Conservation (phyloP, 2,329 filamentous ascomycete species). For the Zymoseptoria brevis region DNA sequence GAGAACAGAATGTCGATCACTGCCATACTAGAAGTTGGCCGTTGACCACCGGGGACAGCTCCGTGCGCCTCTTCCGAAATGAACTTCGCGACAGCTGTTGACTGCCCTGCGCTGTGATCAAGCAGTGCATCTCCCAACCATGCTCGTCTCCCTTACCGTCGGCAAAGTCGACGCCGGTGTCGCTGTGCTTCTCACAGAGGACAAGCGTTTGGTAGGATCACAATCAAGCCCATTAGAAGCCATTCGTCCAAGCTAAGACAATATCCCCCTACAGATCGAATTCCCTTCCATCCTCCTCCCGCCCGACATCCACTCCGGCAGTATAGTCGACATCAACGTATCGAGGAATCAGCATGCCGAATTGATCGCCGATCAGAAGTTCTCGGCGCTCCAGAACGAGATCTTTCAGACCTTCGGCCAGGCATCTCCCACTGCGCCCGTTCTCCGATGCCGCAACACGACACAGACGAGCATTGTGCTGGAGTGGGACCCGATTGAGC, state of each 20-base stretch:
- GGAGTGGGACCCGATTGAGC: conserved; percentile 92
- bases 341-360: conserved; percentile 78
- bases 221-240: background rate
- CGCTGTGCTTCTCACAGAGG: conserved; percentile 89
- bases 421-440: conserved; percentile 64
- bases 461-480: conserved; percentile 98
- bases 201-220: conserved; percentile 78
- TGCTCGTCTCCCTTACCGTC: conserved; percentile 96
- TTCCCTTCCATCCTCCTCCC: conserved; percentile 96
- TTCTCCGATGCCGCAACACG: conserved; percentile 87
- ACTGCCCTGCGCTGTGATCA: background rate
- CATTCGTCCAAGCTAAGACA: background rate
- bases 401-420: conserved; percentile 84
- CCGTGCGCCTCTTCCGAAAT: background rate
- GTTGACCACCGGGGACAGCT: background rate
- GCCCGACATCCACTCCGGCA: conserved; percentile 87
- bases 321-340: conserved; percentile 96
- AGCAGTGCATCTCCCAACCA: conserved; percentile 37
- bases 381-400: conserved; percentile 76
- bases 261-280: conserved; percentile 63
- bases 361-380: conserved; percentile 62
- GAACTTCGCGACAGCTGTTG: background rate
- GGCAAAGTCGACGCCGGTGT: conserved; percentile 99
- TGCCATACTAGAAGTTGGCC: background rate
- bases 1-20: background rate